A percentile compares a stretch with the other conserved stretches of the same genome.
phyloP scores from a whole-genome alignment of 805 yeast species.

The Schwanniomyces occidentalis region DNA sequence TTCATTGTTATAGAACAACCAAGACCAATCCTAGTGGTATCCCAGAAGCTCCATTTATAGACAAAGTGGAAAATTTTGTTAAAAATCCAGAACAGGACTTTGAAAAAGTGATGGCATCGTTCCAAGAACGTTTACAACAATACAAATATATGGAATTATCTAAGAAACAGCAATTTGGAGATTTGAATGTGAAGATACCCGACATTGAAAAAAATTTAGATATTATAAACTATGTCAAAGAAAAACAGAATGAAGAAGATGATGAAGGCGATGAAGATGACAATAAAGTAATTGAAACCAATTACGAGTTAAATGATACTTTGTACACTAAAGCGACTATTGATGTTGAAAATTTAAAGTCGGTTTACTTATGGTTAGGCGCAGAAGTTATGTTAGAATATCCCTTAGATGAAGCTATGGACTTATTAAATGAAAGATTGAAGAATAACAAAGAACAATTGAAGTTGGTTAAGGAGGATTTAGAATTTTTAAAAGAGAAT shows the following conservation, averaged over 20 bases:
- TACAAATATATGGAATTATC: conserved; percentile 82
- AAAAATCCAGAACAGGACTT: conserved; percentile 65
- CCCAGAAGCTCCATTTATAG: conserved; percentile 94
- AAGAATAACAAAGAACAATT: conserved; percentile 60
- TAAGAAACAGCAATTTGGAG: conserved; percentile 48
- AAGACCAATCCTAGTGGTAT: conserved; percentile 89
- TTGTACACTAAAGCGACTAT: conserved; percentile 81
- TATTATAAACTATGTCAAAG: conserved; percentile 61
- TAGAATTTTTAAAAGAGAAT: conserved; percentile 80
- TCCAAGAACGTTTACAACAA: conserved; percentile 87
- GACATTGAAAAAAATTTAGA: conserved; percentile 85
- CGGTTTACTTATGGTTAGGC: conserved; percentile 92
- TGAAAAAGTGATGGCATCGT: conserved; percentile 64
- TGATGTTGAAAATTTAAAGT: conserved; percentile 51
- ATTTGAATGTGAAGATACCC: conserved; percentile 75
- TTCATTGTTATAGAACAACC: conserved; percentile 41
- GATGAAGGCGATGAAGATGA: conserved; percentile 25
- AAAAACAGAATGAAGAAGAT: conserved; percentile 40
- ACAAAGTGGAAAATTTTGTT: conserved; percentile 73
- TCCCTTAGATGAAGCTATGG: conserved; percentile 84
- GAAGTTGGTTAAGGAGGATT: conserved; percentile 71
- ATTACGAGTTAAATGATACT: conserved; percentile 92
- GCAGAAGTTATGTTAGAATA: conserved; percentile 98
- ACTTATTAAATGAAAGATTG: conserved; percentile 62
- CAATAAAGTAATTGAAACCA: conserved; percentile 51